Evolutionary conservation across 805 yeast genomes (phyloP).

Genomic region (Cyberlindnera xishuangbannaensis): DNA sequence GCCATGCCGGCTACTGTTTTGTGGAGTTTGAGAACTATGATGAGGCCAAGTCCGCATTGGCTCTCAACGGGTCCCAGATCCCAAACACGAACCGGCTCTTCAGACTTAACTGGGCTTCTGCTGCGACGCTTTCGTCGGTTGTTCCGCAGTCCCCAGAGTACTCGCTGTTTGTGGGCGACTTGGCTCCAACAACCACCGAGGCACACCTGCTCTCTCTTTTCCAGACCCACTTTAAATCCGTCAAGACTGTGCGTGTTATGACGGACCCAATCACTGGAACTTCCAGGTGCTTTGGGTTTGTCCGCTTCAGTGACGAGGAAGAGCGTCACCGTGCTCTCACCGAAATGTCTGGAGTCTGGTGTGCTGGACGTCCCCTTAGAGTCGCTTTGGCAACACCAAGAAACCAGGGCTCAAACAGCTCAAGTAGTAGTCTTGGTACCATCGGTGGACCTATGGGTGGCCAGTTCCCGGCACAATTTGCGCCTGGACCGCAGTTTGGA

Average conservation of each 20-base stretch:
- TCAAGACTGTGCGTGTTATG: slow-evolving; percentile 80
- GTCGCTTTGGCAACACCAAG: slow-evolving; percentile 80
- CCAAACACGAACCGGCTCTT: slow-evolving; percentile 62
- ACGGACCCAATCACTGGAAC: slow-evolving; percentile 77
- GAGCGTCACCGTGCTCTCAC: slow-evolving; percentile 63
- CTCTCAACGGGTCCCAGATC: slow-evolving; percentile 57
- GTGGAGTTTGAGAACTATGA: slow-evolving; percentile 65
- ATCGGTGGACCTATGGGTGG: slow-evolving; percentile 5
- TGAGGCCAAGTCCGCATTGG: slow-evolving; percentile 63
- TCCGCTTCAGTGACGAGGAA: slow-evolving; percentile 62
- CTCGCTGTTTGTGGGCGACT: slow-evolving; percentile 78
- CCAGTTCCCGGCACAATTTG: slow-evolving; percentile 9
- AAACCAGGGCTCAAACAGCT: too few species aligned
- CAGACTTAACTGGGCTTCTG: slow-evolving; percentile 79
- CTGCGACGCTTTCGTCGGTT: slow-evolving; percentile 69
- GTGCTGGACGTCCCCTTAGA: slow-evolving; percentile 70
- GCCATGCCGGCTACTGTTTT: slow-evolving; percentile 68
- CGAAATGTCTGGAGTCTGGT: slow-evolving; percentile 77
- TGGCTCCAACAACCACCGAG: slow-evolving; percentile 73
- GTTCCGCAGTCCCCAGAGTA: slow-evolving; percentile 70
- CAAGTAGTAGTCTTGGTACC: too few species aligned
- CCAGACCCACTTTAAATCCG: slow-evolving; percentile 58
- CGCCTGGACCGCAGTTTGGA: too few species aligned
- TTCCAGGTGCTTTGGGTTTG: slow-evolving; percentile 77
- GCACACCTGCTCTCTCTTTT: slow-evolving; percentile 70